A percentile compares a stretch with the other conserved stretches of the same genome.
These are phyloP conservation scores for Austropuccinia psidii DNA, from an alignment of 1,284 basidiomycete genomes.

Conservation along the genomic window DNA sequence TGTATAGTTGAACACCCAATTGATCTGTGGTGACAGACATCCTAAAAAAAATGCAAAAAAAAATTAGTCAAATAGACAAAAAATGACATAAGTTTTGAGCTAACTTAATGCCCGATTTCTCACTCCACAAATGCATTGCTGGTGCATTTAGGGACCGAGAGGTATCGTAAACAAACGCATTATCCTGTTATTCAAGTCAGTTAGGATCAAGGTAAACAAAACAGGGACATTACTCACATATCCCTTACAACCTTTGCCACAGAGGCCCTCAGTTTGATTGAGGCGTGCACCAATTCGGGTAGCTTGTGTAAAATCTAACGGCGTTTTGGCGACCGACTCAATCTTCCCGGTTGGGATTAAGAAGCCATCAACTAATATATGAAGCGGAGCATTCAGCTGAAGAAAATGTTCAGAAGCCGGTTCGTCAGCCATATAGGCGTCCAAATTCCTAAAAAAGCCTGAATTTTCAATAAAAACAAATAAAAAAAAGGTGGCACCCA, in stretches of 20 bases:
- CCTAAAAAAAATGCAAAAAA: slow-evolving; percentile 42
- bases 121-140: slow-evolving; percentile 47
- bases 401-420: slow-evolving; percentile 51
- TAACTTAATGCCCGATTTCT: slow-evolving; percentile 53
- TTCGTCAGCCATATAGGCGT: slow-evolving; percentile 54
- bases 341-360: slow-evolving; percentile 53
- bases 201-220: background rate
- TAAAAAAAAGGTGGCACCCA: background rate
- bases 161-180: slow-evolving; percentile 19
- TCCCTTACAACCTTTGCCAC: slow-evolving; percentile 43
- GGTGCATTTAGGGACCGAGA: background rate
- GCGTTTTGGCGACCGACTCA: slow-evolving; percentile 48
- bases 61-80: background rate
- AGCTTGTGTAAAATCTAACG: slow-evolving; percentile 53
- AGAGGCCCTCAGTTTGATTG: slow-evolving; percentile 43
- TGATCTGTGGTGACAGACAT: slow-evolving; percentile 55
- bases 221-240: slow-evolving; percentile 39
- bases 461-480: background rate
- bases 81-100: slow-evolving; percentile 9
- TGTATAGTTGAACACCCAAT: slow-evolving; percentile 53
- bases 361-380: slow-evolving; percentile 52
- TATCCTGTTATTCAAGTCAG: slow-evolving; percentile 14
- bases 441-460: slow-evolving; percentile 50
- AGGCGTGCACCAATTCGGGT: slow-evolving; percentile 51
- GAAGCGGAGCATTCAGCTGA: slow-evolving; percentile 48